Percentiles rank a stretch among this genome's conserved stretches.
phyloP scores from a whole-genome alignment of 805 yeast species.

The Myxozyma kluyveri region DNA sequence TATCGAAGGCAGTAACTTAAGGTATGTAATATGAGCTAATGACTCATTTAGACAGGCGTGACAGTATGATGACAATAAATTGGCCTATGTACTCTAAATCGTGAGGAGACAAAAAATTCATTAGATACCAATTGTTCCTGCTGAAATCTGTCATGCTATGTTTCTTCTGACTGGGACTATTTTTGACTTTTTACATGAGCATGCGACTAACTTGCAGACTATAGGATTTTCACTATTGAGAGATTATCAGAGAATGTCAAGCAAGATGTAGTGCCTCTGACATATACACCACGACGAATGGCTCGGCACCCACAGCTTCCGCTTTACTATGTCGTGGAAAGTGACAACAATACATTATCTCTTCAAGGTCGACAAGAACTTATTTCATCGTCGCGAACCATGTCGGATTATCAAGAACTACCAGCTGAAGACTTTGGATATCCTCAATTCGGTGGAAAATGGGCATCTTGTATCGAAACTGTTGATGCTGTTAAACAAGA shows the following conservation, averaged over 20 bases:
- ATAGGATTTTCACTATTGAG: slow-evolving; percentile 31
- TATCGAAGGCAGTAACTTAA: slow-evolving; percentile 49
- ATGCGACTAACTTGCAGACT: background rate
- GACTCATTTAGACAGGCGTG: too few relatives aligned
- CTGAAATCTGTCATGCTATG: slow-evolving; percentile 10
- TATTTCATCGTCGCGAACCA: slow-evolving; percentile 25
- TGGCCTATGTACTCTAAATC: slow-evolving; percentile 6
- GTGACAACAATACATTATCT: slow-evolving; percentile 43
- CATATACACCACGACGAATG: slow-evolving; percentile 53
- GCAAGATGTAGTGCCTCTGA: slow-evolving; percentile 44
- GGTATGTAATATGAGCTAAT: too few relatives aligned
- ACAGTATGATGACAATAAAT: slow-evolving; percentile 27
- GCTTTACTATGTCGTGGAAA: slow-evolving; percentile 45
- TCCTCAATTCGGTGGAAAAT: slow-evolving; percentile 34
- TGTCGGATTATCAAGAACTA: slow-evolving; percentile 38
- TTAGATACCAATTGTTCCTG: slow-evolving; percentile 27
- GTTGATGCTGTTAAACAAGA: slow-evolving; percentile 41
- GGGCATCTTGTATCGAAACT: slow-evolving; percentile 58
- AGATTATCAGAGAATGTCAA: slow-evolving; percentile 33
- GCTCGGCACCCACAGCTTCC: slow-evolving; percentile 29
- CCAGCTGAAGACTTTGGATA: slow-evolving; percentile 49
- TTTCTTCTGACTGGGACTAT: background rate
- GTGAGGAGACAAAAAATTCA: slow-evolving; percentile 16
- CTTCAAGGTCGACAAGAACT: slow-evolving; percentile 18
- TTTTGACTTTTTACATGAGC: background rate